A percentile compares a stretch with the other conserved stretches of the same genome.
These are phyloP conservation scores for Clonostachys solani DNA, from an alignment of 2,329 filamentous ascomycete species.

Conservation along the genomic window DNA sequence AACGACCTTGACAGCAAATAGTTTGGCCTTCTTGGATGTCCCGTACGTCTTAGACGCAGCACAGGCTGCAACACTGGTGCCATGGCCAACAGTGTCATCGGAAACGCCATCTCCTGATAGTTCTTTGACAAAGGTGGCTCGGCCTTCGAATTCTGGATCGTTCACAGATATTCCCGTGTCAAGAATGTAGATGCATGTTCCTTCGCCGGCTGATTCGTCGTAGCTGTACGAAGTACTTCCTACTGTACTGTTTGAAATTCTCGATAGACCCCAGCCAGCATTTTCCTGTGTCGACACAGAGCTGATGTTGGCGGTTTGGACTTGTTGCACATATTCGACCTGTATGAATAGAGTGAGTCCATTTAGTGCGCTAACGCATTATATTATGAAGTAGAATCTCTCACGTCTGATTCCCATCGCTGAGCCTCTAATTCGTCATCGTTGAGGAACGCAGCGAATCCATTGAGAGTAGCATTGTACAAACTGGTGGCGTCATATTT, in stretches of 20 bases:
- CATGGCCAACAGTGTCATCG: slow-evolving; percentile 48
- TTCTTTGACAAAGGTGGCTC: slow-evolving; percentile 21
- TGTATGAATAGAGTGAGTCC: too few relatives aligned
- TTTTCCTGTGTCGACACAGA: slow-evolving; percentile 24
- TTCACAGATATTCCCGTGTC: slow-evolving; percentile 28
- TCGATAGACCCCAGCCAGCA: slow-evolving; percentile 27
- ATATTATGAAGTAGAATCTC: too few relatives aligned
- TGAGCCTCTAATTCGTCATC: too few relatives aligned
- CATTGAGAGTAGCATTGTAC: too few relatives aligned
- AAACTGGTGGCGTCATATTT: too few relatives aligned
- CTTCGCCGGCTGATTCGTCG: slow-evolving; percentile 22
- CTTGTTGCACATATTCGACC: too few relatives aligned
- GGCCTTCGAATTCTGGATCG: slow-evolving; percentile 28
- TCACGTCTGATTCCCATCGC: too few relatives aligned
- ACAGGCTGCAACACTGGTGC: slow-evolving; percentile 51
- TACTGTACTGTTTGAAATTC: slow-evolving; percentile 18
- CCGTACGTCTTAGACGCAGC: slow-evolving; percentile 49
- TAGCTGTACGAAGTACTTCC: slow-evolving; percentile 18
- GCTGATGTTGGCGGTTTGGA: slow-evolving; percentile 11
- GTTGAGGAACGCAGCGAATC: too few relatives aligned
- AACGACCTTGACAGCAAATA: slow-evolving; percentile 50
- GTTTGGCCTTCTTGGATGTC: slow-evolving; percentile 47
- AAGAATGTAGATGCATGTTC: slow-evolving; percentile 31
- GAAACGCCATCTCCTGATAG: slow-evolving; percentile 27
- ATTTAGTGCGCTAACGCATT: too few relatives aligned